Evolutionary conservation across 257 asterid species (phyloP).

Genomic region (Rehmannia glutinosa): DNA sequence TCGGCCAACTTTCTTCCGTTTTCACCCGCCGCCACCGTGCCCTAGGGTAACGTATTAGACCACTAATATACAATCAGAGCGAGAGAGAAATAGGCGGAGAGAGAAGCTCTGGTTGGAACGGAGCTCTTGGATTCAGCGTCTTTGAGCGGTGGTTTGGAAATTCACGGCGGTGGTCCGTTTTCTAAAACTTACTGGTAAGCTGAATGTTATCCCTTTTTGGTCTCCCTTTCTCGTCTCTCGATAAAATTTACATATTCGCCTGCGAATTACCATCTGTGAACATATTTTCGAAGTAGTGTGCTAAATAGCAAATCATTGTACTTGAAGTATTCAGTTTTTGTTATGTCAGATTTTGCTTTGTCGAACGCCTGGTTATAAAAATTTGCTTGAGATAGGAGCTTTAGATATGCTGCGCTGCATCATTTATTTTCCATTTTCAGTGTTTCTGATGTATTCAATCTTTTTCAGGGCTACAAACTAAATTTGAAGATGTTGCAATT

Average conservation of each 20-base stretch:
- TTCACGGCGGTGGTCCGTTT: background rate
- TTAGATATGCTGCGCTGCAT: background rate
- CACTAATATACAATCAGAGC: background rate
- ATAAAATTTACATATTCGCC: background rate
- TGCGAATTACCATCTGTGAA: background rate
- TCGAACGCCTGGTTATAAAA: background rate
- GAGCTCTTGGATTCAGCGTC: background rate
- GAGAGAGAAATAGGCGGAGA: background rate
- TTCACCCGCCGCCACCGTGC: constrained; percentile 7
- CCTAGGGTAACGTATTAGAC: background rate
- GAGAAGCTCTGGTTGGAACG: background rate
- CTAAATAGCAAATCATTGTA: background rate
- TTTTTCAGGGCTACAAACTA: background rate
- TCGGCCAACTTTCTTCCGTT: constrained; percentile 6
- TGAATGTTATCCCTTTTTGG: background rate
- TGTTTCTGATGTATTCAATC: background rate
- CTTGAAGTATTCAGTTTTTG: background rate
- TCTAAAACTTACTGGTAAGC: background rate
- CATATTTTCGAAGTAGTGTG: background rate
- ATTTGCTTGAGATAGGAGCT: no score
- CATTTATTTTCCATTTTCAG: background rate
- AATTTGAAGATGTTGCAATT: background rate
- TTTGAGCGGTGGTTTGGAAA: background rate
- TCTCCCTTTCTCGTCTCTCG: background rate
- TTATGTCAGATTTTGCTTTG: background rate